Conservation (phyloP, 225 moss, liverwort and hornwort species). For the Rhytidiadelphus loreus region DNA sequence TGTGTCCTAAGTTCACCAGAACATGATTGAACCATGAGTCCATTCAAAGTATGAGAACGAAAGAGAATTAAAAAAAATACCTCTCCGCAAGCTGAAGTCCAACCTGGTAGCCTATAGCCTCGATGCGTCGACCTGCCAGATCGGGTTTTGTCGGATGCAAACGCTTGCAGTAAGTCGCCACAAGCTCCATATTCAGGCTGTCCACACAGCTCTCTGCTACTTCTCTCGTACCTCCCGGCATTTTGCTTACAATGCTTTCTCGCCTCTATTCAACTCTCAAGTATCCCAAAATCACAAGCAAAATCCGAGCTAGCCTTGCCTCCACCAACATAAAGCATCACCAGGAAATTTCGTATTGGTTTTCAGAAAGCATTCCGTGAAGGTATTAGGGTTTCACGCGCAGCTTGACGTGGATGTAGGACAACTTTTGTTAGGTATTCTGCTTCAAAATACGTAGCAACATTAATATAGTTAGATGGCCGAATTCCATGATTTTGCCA, state of each 20-base stretch:
- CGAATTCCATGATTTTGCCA: not conserved
- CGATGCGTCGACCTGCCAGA: constrained; percentile 79
- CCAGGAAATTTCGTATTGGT: not conserved
- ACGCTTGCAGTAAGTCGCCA: constrained; percentile 75
- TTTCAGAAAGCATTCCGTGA: not conserved
- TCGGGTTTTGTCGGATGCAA: constrained; percentile 85
- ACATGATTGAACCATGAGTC: not conserved
- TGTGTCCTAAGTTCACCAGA: not conserved
- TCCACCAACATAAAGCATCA: not conserved
- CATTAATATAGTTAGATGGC: not conserved
- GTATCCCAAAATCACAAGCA: not conserved
- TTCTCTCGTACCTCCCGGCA: constrained; percentile 47
- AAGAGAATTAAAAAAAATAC: not conserved
- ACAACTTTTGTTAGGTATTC: not conserved
- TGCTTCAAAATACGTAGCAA: not conserved
- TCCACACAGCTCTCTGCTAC: constrained; percentile 91
- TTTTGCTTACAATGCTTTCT: not conserved
- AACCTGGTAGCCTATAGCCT: constrained; percentile 89
- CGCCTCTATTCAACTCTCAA: not conserved
- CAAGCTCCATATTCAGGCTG: constrained; percentile 86
- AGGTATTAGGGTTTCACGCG: not conserved
- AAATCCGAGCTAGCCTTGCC: not conserved
- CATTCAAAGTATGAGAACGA: not conserved
- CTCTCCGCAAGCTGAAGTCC: constrained; percentile 98
- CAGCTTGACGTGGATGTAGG: not conserved